Conservation (phyloP, 2,329 filamentous ascomycete species). For the Apiospora rasikravindrae region DNA sequence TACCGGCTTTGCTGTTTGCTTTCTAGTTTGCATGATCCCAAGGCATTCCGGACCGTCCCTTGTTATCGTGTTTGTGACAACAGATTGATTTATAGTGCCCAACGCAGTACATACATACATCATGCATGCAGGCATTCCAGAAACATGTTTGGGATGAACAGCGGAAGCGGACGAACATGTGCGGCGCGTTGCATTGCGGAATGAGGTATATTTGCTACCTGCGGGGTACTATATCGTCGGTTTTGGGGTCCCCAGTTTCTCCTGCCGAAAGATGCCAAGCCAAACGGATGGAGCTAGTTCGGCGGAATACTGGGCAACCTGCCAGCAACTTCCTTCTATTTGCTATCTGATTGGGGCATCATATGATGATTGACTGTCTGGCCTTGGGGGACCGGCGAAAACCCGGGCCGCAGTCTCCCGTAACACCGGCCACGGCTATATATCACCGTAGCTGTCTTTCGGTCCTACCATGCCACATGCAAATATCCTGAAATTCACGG, state of each 20-base stretch:
- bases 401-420: neutral
- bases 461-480: slow-evolving; percentile 10
- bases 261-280: slow-evolving; percentile 12
- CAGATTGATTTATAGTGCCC: neutral
- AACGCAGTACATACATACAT: neutral
- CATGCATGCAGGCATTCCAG: neutral
- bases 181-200: neutral
- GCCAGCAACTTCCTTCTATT: neutral
- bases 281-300: slow-evolving; percentile 18
- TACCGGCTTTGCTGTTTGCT: slow-evolving; percentile 9
- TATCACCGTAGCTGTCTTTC: neutral
- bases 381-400: neutral
- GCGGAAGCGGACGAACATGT: neutral
- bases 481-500: neutral
- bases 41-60: neutral
- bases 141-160: neutral
- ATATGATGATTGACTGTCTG: slow-evolving; percentile 5
- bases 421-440: neutral
- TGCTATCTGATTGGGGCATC: neutral
- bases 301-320: slow-evolving; percentile 19
- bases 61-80: neutral
- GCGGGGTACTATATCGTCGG: slow-evolving; percentile 12
- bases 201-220: slow-evolving; percentile 3
- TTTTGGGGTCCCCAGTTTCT: slow-evolving; percentile 19
- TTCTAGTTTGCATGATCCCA: neutral